These are phyloP conservation scores for Cyberlindnera amylophila DNA, from an alignment of 805 yeast genomes.

Conservation along the genomic window DNA sequence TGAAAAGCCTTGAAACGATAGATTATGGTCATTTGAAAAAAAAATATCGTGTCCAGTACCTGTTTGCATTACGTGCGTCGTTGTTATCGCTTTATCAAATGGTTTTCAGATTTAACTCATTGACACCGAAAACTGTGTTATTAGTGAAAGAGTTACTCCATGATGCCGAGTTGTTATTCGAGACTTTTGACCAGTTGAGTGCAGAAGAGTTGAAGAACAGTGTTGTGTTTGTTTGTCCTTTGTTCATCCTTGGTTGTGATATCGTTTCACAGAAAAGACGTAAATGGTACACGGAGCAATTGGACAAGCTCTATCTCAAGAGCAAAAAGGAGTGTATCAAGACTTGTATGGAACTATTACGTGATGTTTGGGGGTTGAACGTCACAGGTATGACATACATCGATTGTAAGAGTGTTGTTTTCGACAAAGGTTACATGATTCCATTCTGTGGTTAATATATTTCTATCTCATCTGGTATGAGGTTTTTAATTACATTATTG, in stretches of 20 bases:
- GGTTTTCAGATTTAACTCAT: slow-evolving; percentile 14
- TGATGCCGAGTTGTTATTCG: slow-evolving; percentile 7
- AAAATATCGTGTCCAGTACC: slow-evolving; percentile 9
- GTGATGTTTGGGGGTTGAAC: slow-evolving; percentile 7
- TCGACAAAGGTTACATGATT: slow-evolving; percentile 1
- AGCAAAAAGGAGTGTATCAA: slow-evolving; percentile 3
- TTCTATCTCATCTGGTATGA: no score
- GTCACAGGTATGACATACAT: slow-evolving; percentile 5
- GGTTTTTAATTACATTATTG: no score
- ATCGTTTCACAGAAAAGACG: slow-evolving; percentile 5
- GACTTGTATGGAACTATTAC: slow-evolving; percentile 5
- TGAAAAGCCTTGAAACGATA: not conserved
- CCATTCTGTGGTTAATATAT: slow-evolving; percentile 8
- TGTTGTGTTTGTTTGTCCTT: slow-evolving; percentile 5
- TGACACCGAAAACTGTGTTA: slow-evolving; percentile 16
- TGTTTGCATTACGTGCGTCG: slow-evolving; percentile 6
- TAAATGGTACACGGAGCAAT: slow-evolving; percentile 4
- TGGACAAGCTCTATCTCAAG: slow-evolving; percentile 5
- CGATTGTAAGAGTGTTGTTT: slow-evolving; percentile 4
- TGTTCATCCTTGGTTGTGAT: slow-evolving; percentile 10
- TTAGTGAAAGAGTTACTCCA: slow-evolving; percentile 4
- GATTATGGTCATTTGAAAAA: not conserved
- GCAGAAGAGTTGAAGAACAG: slow-evolving; percentile 1
- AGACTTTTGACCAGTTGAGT: not conserved
- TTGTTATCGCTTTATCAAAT: slow-evolving; percentile 12